These are phyloP conservation scores for Anisodus tanguticus DNA, from an alignment of 257 asterid species.

Conservation along the genomic window DNA sequence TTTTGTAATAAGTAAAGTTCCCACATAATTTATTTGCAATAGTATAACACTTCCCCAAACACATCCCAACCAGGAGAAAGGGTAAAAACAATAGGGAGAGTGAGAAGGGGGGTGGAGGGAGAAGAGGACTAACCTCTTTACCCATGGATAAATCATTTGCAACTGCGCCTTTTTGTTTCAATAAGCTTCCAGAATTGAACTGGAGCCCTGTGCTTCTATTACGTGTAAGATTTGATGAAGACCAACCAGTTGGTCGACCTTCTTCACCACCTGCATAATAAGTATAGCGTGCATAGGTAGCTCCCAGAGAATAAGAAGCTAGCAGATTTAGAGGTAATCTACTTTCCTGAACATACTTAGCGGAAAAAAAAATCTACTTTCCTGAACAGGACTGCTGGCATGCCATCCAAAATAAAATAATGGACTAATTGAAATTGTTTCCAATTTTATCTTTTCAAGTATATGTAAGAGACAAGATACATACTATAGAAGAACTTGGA, in stretches of 20 bases:
- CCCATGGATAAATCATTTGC: constrained; percentile 48
- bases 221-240: constrained; percentile 52
- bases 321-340: neutral
- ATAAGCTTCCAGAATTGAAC: constrained; percentile 60
- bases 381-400: neutral
- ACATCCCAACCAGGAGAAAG: neutral
- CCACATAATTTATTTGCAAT: neutral
- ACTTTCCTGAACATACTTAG: neutral
- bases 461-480: neutral
- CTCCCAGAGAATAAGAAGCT: neutral
- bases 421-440: neutral
- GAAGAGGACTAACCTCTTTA: constrained; percentile 57
- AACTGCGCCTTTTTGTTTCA: constrained; percentile 58
- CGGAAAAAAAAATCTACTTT: no score
- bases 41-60: neutral
- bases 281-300: neutral
- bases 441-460: neutral
- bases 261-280: constrained; percentile 68
- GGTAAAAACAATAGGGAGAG: neutral
- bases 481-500: neutral
- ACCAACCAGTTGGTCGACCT: constrained; percentile 52
- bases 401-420: neutral
- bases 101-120: neutral
- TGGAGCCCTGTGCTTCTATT: constrained; percentile 47
- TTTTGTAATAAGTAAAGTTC: neutral